These are phyloP conservation scores for Angophora floribunda DNA, from an alignment of 345 rosid species.

Conservation along the genomic window DNA sequence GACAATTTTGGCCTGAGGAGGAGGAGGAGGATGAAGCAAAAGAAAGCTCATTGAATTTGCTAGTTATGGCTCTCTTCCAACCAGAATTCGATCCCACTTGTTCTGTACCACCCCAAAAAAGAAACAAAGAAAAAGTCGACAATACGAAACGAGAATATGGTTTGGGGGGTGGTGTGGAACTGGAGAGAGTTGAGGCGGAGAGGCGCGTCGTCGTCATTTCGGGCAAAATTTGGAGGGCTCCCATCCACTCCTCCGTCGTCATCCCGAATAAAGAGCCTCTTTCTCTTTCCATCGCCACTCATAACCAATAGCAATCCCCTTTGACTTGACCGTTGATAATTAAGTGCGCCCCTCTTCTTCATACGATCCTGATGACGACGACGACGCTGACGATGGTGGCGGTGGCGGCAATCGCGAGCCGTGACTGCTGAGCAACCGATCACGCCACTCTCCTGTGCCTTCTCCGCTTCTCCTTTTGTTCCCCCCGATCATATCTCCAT, in stretches of 20 bases:
- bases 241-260: background rate
- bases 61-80: background rate
- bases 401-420: background rate
- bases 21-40: background rate
- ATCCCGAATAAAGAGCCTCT: background rate
- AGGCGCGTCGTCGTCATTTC: background rate
- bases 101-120: background rate
- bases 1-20: background rate
- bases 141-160: too few species aligned
- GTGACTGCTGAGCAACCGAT: background rate
- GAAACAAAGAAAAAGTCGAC: background rate
- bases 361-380: background rate
- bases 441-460: background rate
- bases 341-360: background rate
- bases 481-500: background rate
- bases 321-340: background rate
- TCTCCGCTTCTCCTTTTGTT: background rate
- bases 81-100: background rate
- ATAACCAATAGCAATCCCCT: background rate
- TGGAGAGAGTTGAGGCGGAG: background rate
- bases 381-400: background rate
- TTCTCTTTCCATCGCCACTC: background rate
- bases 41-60: background rate
- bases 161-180: background rate
- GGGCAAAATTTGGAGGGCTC: background rate